Evolutionary conservation across 2,329 filamentous ascomycete species (phyloP), one percentile per base, ranked within the genome.

Genomic region (Cladosporium sp.): DNA sequence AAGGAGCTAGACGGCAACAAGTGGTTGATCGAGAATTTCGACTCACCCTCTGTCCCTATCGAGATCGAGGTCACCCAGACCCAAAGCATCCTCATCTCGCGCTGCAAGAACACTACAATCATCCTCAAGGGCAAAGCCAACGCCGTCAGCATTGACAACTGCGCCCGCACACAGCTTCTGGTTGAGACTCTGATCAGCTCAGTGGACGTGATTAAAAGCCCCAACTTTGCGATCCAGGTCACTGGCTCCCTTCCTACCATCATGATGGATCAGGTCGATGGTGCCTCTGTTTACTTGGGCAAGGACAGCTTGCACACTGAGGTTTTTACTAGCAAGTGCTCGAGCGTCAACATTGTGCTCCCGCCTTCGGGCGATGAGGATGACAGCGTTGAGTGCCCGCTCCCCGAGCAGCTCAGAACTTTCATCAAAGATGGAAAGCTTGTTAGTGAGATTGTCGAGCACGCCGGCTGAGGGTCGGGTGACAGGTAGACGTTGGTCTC

Each of bases 11-110:
- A 80, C 56, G 78, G 77, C 47, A 97, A 91, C 75, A 97, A 97
- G 75, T 99, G 94, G 94, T 85, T 88, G 58, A 85, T 99, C 67
- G 94, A 97, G 80, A 94, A 99, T 77, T 97, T 85, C 68, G 94
- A 99, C 52, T 90, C 87, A 60, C 77, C 79, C 54, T 83, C 79
- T 2, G 79, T 85, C 15, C 85, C 92, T 3, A 81, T 97, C 61
- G 87, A 93, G 72, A 87, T 97, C 65, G 82, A 92, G 54, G 92
- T 91, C 10, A 82, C 85, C 62, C 85, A 96, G 69, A 85, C 86
- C 45, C 94, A 99, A 63, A 96, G 91, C 1, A 85, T 99, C 62
- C 85, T 97, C 63, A 94, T 99, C 72, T 91, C 88, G 69, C 88
- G 89, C 66, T 97, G 93, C 81, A 91, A 86, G 75, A 94, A 94